Conservation (phyloP, 305 asterid genomes). For the Fraxinus floribunda region DNA sequence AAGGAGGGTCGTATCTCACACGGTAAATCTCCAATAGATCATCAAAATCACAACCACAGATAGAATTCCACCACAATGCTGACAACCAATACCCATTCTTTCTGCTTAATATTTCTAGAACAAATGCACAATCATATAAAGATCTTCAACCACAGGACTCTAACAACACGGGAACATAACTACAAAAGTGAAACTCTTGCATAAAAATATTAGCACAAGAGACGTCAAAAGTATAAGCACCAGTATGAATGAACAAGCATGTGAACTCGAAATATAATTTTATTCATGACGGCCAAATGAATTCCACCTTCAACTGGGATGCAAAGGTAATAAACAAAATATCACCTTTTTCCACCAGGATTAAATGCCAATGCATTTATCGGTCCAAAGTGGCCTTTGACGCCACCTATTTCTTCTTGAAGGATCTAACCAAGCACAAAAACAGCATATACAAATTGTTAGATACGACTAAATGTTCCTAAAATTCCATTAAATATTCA, state of each 20-base stretch:
- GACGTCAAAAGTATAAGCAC: not conserved
- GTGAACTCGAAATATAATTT: not conserved
- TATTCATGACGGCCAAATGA: not conserved
- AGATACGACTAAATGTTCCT: not conserved
- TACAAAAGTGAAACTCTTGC: not conserved
- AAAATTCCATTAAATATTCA: not conserved
- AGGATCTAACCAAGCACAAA: conserved; percentile 54
- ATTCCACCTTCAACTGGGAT: not conserved
- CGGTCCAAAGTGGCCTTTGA: conserved; percentile 94
- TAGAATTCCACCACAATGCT: not conserved
- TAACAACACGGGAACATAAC: not conserved
- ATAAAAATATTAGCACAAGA: conserved; percentile 4
- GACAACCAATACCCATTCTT: not conserved
- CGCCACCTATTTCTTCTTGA: conserved; percentile 85
- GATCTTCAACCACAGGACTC: not conserved
- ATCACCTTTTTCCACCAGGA: conserved; percentile 87
- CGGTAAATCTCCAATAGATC: not conserved
- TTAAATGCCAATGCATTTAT: conserved; percentile 92
- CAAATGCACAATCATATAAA: not conserved
- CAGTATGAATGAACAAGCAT: not conserved
- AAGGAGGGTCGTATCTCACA: not conserved
- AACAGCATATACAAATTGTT: conserved; percentile 10
- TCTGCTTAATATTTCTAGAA: not conserved
- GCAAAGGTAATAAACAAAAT: not conserved
- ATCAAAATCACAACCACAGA: conserved; percentile 34